Evolutionary conservation across 202 grass and related monocot genomes (phyloP).

Genomic region (Setaria italica): DNA sequence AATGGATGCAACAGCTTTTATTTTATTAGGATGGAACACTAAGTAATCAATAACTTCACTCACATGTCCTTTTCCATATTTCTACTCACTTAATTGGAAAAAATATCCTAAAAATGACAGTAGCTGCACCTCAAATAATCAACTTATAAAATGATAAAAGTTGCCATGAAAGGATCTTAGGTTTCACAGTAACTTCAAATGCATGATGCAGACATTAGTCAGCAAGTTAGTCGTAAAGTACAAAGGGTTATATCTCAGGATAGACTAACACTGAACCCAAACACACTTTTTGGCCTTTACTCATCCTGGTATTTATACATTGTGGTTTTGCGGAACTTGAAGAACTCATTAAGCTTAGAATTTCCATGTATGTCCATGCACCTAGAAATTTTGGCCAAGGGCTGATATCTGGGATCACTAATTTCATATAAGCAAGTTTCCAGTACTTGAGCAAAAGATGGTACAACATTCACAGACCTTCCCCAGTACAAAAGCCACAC

Average conservation of each 20-base stretch:
- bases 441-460: too few species aligned
- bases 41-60: conserved; percentile 5
- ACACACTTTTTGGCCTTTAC: neutral
- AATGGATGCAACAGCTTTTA: conserved; percentile 1
- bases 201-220: conserved; percentile 1
- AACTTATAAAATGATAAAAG: conserved; percentile 16
- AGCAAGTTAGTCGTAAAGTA: neutral
- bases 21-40: neutral
- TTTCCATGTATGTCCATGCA: neutral
- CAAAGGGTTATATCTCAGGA: neutral
- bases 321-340: conserved; percentile 2
- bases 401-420: too few species aligned
- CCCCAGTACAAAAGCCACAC: neutral
- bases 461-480: neutral
- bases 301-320: neutral
- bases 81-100: neutral
- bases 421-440: too few species aligned
- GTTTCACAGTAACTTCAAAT: conserved; percentile 21
- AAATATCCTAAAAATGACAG: neutral
- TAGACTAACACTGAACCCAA: conserved; percentile 10
- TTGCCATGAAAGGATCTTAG: neutral
- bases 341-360: conserved; percentile 15
- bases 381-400: conserved; percentile 27
- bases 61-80: conserved; percentile 4
- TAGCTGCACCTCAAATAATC: neutral